A percentile compares a stretch with the other conserved stretches of the same genome.
phyloP scores from a whole-genome alignment of 2,329 filamentous ascomycete genomes.

The Blastomyces parvus region DNA sequence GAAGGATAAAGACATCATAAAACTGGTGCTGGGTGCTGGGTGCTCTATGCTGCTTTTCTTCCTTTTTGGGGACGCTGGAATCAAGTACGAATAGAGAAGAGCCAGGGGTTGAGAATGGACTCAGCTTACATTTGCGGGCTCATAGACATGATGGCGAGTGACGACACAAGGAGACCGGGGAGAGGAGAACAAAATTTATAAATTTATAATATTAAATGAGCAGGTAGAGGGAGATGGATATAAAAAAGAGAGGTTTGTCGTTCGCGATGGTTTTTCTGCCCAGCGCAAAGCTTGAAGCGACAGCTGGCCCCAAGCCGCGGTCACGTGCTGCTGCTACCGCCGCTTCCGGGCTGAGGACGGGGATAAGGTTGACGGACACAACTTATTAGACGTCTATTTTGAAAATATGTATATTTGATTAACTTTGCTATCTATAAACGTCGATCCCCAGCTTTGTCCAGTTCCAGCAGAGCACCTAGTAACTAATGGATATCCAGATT shows the following conservation, averaged over 20 bases:
- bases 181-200: background rate
- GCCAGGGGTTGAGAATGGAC: background rate
- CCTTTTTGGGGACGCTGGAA: background rate
- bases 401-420: too few species aligned
- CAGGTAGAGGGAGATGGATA: background rate
- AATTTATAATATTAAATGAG: too few species aligned
- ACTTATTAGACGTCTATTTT: too few species aligned
- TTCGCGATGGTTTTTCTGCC: too few species aligned
- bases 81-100: background rate
- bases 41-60: background rate
- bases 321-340: background rate
- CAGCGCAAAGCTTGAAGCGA: background rate
- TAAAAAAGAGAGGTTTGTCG: too few species aligned
- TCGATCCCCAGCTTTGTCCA: too few species aligned
- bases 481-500: background rate
- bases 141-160: slow-evolving; percentile 19
- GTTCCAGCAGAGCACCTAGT: background rate
- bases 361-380: too few species aligned
- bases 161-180: background rate
- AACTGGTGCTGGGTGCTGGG: background rate
- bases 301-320: background rate
- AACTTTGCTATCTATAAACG: too few species aligned
- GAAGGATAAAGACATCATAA: background rate
- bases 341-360: too few species aligned
- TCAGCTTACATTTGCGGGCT: slow-evolving; percentile 23